Percentiles rank a stretch among this genome's conserved stretches.
phyloP scores from a whole-genome alignment of 2,329 filamentous ascomycete genomes.

The Sarocladiaceae sp. region DNA sequence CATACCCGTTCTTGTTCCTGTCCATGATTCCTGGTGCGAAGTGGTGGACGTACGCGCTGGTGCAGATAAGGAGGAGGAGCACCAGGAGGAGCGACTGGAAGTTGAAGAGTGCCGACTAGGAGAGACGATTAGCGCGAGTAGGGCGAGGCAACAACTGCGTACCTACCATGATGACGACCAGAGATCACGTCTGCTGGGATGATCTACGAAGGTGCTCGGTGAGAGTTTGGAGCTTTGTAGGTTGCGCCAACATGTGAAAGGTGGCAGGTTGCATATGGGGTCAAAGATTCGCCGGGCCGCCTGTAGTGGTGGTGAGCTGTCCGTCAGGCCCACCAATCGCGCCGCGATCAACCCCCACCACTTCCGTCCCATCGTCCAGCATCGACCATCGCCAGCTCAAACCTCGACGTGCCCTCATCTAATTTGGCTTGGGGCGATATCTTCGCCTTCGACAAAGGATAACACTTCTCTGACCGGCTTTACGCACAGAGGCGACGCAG shows the following conservation, averaged over 20 bases:
- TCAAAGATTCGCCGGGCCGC: conserved; percentile 31
- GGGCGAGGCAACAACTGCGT: no score
- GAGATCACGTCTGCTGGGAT: neutral
- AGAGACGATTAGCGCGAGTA: neutral
- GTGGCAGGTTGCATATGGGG: conserved; percentile 25
- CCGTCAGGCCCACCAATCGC: no score
- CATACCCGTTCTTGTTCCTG: conserved; percentile 83
- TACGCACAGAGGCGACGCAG: conserved; percentile 3
- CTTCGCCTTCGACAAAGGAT: neutral
- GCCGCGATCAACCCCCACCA: no score
- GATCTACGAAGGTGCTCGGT: neutral
- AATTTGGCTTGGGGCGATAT: neutral
- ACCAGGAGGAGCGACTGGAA: conserved; percentile 95
- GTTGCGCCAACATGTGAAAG: conserved; percentile 11
- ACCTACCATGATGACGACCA: no score
- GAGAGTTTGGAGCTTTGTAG: neutral
- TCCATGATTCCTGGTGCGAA: conserved; percentile 87
- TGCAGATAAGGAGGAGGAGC: conserved; percentile 91
- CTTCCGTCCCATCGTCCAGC: neutral
- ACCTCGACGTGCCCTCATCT: neutral
- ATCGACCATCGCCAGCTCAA: no score
- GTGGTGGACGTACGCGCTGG: conserved; percentile 86
- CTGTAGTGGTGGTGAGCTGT: no score
- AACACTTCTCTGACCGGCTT: no score
- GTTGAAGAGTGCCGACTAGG: conserved; percentile 92